Evolutionary conservation across 2,329 filamentous ascomycete genomes (phyloP), one percentile per base, ranked within the genome.

Genomic region (Cercospora zeae-maydis): DNA sequence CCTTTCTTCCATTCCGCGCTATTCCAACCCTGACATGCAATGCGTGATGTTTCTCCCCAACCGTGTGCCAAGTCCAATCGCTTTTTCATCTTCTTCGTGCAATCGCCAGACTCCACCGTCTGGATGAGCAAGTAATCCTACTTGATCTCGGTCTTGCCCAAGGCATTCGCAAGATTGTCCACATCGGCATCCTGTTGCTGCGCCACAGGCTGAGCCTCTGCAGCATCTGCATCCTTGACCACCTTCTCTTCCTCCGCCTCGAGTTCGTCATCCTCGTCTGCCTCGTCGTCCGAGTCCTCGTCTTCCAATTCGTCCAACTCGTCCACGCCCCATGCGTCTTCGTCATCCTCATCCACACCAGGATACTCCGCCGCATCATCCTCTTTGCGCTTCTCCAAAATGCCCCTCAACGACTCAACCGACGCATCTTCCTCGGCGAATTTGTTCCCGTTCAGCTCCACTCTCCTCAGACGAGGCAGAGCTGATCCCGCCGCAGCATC

Each of bases 401-500:
- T 65, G 45, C 87, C 84, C 68, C 87, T 85, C 51, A 98, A 81
- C 21, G 81, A 82, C 64, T 86, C 78, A 45, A 97, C 83, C 30
- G 85, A 85, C 52, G 85, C 81, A 70, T 98, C 92, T 2, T 96
- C 92, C 76, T 97, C 93, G 8, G 84, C 81, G 71, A 99, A 96
- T 75, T 92, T 95, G 81, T 99, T 99, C 56, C 95, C 95, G 75
- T 99, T 98, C 69, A 99, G 81, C 79, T 98, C 95, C 55, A 99
- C 86, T 71, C 93, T 88, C 79, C 88, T 89, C 68, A 99, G 80
- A 11, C 84, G 84, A 1, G 92, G 92, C 8, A 99, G 83, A 2
- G 83, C 82, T 6, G 66, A 63, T 4, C 61, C 64, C 8, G 83
- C 86, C 4, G 87, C 87, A 2, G 90, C 91, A 19, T 84, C 79